phyloP scores from a whole-genome alignment of 2,329 filamentous ascomycete genomes.

The Keithomyces neogunnii region DNA sequence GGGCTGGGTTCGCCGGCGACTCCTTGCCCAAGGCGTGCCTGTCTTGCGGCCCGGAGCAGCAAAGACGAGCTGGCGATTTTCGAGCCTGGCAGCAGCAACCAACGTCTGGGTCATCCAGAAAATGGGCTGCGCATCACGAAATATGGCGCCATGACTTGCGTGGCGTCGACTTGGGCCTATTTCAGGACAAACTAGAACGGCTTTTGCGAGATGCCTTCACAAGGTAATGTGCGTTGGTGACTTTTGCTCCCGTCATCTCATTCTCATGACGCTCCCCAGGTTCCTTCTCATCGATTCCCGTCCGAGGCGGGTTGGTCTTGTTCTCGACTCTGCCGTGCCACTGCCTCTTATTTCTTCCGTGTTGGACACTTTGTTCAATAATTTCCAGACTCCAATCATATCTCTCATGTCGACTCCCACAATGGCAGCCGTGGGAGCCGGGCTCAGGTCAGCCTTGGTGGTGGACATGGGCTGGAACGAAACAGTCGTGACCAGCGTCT shows the following conservation, averaged over 20 bases:
- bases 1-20: slow-evolving; percentile 82
- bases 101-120: slow-evolving; percentile 34
- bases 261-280: slow-evolving; percentile 26
- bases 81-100: slow-evolving; percentile 57
- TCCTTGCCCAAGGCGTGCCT: slow-evolving; percentile 62
- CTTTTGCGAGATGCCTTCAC: slow-evolving; percentile 73
- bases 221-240: slow-evolving; percentile 41
- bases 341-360: slow-evolving; percentile 68
- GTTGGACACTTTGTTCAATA: slow-evolving; percentile 70
- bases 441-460: slow-evolving; percentile 75
- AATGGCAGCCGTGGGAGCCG: slow-evolving; percentile 68
- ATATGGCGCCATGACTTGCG: slow-evolving; percentile 73
- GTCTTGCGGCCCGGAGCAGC: slow-evolving; percentile 65
- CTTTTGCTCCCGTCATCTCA: background rate
- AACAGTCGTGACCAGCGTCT: slow-evolving; percentile 76
- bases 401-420: slow-evolving; percentile 73
- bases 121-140: slow-evolving; percentile 59
- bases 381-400: slow-evolving; percentile 71
- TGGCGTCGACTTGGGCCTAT: slow-evolving; percentile 64
- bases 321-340: slow-evolving; percentile 70
- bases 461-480: slow-evolving; percentile 92
- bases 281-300: slow-evolving; percentile 65
- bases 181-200: slow-evolving; percentile 81
- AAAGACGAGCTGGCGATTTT: slow-evolving; percentile 74
- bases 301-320: slow-evolving; percentile 63